A percentile compares a stretch with the other conserved stretches of the same genome.
phyloP scores from a whole-genome alignment of 1,139 yeast genomes.

The Lodderomyces metapsilosis region DNA sequence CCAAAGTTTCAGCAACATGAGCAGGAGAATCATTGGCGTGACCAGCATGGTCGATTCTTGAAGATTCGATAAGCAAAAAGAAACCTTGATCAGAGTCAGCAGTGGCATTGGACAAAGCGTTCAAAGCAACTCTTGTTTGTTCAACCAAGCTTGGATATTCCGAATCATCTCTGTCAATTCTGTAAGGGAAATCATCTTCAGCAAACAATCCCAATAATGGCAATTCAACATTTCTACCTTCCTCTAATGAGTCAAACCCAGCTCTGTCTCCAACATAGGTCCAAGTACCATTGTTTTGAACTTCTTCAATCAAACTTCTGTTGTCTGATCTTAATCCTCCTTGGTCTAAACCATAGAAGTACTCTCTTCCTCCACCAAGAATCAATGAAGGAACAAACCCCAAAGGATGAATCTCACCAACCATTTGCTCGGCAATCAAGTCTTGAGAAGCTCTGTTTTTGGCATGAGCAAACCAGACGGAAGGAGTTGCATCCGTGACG shows the following conservation, averaged over 20 bases:
- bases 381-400: constrained; percentile 77
- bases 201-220: constrained; percentile 77
- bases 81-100: constrained; percentile 73
- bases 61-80: constrained; percentile 80
- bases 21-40: constrained; percentile 75
- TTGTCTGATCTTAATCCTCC: constrained; percentile 71
- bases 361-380: constrained; percentile 89
- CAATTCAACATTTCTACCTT: constrained; percentile 58
- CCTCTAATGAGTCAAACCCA: constrained; percentile 48
- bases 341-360: constrained; percentile 50
- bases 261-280: constrained; percentile 57
- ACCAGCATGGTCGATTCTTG: constrained; percentile 90
- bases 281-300: constrained; percentile 48
- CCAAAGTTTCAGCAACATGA: constrained; percentile 44
- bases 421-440: constrained; percentile 78
- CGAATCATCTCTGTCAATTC: constrained; percentile 60
- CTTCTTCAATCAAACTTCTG: constrained; percentile 61
- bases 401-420: constrained; percentile 62
- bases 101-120: constrained; percentile 61
- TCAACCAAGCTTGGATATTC: constrained; percentile 73
- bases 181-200: constrained; percentile 73
- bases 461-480: constrained; percentile 78
- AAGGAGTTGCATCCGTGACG: constrained; percentile 77
- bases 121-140: constrained; percentile 67
- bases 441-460: constrained; percentile 74